A percentile compares a stretch with the other conserved stretches of the same genome.
These are phyloP conservation scores for Psilocybe subaeruginosa DNA, from an alignment of 768 basidiomycete genomes.

Conservation along the genomic window DNA sequence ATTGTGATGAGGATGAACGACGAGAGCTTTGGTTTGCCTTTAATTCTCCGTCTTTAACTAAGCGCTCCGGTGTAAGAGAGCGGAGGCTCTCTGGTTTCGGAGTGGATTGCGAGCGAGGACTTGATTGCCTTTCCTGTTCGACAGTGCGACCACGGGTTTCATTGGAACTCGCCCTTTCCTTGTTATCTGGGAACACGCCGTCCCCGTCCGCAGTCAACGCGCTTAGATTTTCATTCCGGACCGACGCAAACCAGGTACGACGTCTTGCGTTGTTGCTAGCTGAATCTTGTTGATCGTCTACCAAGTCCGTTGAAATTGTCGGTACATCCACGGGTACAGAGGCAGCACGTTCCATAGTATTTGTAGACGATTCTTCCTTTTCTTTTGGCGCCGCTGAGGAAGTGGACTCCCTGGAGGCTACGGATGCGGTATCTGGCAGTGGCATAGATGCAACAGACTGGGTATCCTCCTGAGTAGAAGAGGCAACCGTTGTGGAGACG, in stretches of 20 bases:
- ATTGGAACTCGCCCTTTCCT: constrained; percentile 22
- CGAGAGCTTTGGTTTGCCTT: constrained; percentile 20
- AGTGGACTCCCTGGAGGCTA: constrained; percentile 10
- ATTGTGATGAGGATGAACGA: constrained; percentile 47
- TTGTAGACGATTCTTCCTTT: constrained; percentile 4
- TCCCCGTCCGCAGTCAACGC: constrained; percentile 24
- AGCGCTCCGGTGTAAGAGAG: constrained; percentile 15
- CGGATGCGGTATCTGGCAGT: constrained; percentile 24
- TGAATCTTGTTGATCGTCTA: constrained; percentile 18
- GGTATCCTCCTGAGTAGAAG: constrained; percentile 28
- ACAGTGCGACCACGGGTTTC: constrained; percentile 40
- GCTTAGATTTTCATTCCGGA: constrained; percentile 40
- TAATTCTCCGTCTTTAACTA: constrained; percentile 9
- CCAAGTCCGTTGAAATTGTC: constrained; percentile 6
- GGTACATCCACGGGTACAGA: constrained; percentile 13
- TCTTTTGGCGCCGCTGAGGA: constrained; percentile 1
- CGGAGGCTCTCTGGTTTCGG: constrained; percentile 26
- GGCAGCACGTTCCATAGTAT: constrained; percentile 9
- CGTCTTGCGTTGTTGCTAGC: constrained; percentile 41
- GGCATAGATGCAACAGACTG: constrained; percentile 42
- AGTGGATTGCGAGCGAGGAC: constrained; percentile 35
- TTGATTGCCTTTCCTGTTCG: constrained; percentile 28
- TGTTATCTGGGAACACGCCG: constrained; percentile 18
- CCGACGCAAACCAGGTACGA: constrained; percentile 58
- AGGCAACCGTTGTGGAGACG: constrained; percentile 15